Evolutionary conservation across 176 grass and related monocot genomes (phyloP), one percentile per base, ranked within the genome.

Genomic region (Poa annua): DNA sequence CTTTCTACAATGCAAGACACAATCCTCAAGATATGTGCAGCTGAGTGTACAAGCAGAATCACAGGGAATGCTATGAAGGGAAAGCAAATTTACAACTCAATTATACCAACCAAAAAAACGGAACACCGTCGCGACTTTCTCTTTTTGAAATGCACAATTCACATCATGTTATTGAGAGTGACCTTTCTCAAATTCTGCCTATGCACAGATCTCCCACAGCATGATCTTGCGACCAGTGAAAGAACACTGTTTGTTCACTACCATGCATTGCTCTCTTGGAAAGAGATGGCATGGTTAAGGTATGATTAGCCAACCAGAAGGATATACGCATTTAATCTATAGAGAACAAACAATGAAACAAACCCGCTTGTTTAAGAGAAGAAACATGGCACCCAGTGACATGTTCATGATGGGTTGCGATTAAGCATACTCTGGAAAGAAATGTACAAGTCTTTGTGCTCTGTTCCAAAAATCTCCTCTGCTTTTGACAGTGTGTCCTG

Each of bases 401-500:
- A 84, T 6, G 59, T 77, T 89, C 85, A 95, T 24, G 77, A 62
- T 84, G 76, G 77, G 39, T 91, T 93, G 77, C 85, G 87, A 66
- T 88, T 96, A 83, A 99, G 88, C 89, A 99, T 89, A 71, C 87
- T 90, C 84, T 99, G 89, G 57, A 99, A 99, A 67, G 80, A 88
- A 87, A 96, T 90, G 85, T 84, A 96, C 4, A 99, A 65, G 80
- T 99, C 93, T 79, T 92, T 96, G 66, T 93, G 90, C 47, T 96
- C 96, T 59, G 77, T 88, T 81, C 93, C 91, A 91, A 99, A 96
- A 83, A 99, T 99, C 67, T 88, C 89, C 72, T 99, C 93, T 65
- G 91, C 91, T 88, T 99, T 96, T 22, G 85, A 83, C 21, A 99
- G 72, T 11, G 96, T 99, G 32, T 92, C 93, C 93, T 99, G 87